phyloP scores from a whole-genome alignment of 495 filamentous ascomycete species.

The Aspergillus leporis region DNA sequence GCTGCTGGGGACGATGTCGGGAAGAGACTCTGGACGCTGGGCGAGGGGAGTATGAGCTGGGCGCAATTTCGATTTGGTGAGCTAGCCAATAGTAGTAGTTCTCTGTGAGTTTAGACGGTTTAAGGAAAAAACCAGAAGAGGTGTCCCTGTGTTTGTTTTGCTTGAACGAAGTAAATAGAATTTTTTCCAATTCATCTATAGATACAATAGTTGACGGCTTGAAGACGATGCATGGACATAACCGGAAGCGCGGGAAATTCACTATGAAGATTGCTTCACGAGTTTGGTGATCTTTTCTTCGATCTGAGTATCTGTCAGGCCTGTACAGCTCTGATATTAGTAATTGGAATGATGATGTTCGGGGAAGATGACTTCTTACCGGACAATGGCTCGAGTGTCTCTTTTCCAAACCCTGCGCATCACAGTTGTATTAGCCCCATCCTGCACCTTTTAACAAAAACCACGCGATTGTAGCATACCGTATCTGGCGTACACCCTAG shows the following conservation, averaged over 20 bases:
- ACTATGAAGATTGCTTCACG: slow-evolving; percentile 62
- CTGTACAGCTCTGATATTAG: slow-evolving; percentile 40
- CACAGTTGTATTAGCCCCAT: slow-evolving; percentile 11
- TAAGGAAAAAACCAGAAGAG: not conserved
- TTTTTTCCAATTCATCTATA: slow-evolving; percentile 44
- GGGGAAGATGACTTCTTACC: slow-evolving; percentile 49
- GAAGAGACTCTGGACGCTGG: slow-evolving; percentile 62
- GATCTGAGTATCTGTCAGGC: slow-evolving; percentile 87
- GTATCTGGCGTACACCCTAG: slow-evolving; percentile 89
- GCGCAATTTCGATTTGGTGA: slow-evolving; percentile 75
- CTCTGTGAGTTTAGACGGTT: slow-evolving; percentile 16
- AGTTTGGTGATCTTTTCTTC: slow-evolving; percentile 82
- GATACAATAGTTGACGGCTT: slow-evolving; percentile 39
- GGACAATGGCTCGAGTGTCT: slow-evolving; percentile 79
- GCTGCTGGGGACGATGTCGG: slow-evolving; percentile 65
- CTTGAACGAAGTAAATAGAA: not conserved
- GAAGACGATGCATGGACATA: slow-evolving; percentile 33
- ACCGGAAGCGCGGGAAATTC: slow-evolving; percentile 21
- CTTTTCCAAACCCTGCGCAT: slow-evolving; percentile 74
- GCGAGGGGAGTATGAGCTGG: slow-evolving; percentile 71
- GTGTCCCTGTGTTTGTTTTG: not conserved
- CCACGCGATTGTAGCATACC: slow-evolving; percentile 53
- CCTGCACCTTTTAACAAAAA: not conserved
- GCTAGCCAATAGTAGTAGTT: slow-evolving; percentile 37
- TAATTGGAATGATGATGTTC: not conserved